Conservation (phyloP, 495 filamentous ascomycete species). For the Penicillium macrosclerotiorum region DNA sequence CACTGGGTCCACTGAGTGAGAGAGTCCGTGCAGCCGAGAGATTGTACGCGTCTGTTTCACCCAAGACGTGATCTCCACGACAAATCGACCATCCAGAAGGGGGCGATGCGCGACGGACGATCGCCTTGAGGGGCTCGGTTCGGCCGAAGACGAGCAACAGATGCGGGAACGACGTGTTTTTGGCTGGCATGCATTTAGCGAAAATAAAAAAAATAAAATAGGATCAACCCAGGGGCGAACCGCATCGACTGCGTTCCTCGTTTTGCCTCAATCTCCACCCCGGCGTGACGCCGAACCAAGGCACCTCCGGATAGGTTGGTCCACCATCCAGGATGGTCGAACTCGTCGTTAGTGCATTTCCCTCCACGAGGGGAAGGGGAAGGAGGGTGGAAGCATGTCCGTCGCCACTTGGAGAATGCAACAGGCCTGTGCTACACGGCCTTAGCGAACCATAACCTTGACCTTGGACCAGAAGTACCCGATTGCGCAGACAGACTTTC, state of each 20-base stretch:
- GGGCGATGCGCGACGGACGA: neutral
- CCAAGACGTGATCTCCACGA: conserved; percentile 8
- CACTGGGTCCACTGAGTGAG: neutral
- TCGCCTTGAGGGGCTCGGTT: neutral
- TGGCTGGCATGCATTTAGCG: no score
- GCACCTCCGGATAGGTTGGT: neutral
- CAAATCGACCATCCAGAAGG: neutral
- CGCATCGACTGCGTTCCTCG: no score
- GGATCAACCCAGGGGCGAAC: no score
- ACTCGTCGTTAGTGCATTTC: no score
- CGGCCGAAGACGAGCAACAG: conserved; percentile 10
- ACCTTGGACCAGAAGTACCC: conserved; percentile 7
- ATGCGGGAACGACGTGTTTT: no score
- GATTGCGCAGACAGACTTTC: conserved; percentile 10
- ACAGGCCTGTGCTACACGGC: conserved; percentile 10
- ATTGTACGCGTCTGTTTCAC: conserved; percentile 43
- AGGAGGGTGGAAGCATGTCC: conserved; percentile 3
- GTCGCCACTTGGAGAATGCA: conserved; percentile 14
- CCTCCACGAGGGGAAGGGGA: neutral
- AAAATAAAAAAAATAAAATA: neutral
- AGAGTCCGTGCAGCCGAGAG: conserved; percentile 41
- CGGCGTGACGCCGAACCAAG: neutral
- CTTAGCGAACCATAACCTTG: conserved; percentile 4
- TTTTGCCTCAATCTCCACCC: no score
- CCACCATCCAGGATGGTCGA: neutral